phyloP scores from a whole-genome alignment of 2,329 filamentous ascomycete genomes.

The Phoma sp. region DNA sequence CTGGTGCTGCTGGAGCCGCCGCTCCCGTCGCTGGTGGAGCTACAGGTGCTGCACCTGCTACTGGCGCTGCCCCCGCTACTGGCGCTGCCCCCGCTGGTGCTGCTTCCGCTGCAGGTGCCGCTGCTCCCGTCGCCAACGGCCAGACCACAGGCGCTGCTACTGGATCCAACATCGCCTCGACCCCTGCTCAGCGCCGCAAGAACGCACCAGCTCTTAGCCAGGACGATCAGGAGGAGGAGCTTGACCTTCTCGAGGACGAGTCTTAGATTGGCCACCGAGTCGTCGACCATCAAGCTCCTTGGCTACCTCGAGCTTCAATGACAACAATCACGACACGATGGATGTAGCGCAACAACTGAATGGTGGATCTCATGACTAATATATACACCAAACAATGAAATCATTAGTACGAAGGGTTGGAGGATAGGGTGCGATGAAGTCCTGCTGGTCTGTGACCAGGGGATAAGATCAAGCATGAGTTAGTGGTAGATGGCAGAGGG shows the following conservation, averaged over 20 bases:
- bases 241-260: constrained; percentile 31
- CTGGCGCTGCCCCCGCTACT: constrained; percentile 12
- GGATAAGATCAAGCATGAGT: constrained; percentile 4
- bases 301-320: constrained; percentile 9
- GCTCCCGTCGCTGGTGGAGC: constrained; percentile 3
- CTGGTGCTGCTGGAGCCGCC: constrained; percentile 7
- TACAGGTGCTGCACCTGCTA: constrained; percentile 8
- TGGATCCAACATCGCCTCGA: constrained; percentile 9
- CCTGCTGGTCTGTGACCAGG: constrained; percentile 14
- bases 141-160: constrained; percentile 6
- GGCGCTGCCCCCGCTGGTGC: constrained; percentile 6
- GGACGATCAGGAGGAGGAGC: constrained; percentile 47
- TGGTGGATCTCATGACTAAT: constrained; percentile 1
- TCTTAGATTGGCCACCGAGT: constrained; percentile 7
- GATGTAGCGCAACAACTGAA: neutral
- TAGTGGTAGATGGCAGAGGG: constrained; percentile 1
- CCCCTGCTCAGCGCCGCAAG: constrained; percentile 17
- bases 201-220: constrained; percentile 33
- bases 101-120: constrained; percentile 5
- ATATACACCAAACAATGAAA: constrained; percentile 5
- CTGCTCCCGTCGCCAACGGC: constrained; percentile 5
- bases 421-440: constrained; percentile 5
- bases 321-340: neutral
- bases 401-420: neutral
- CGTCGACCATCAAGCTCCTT: neutral